A percentile compares a stretch with the other conserved stretches of the same genome.
These are phyloP conservation scores for Cladorrhinum samala DNA, from an alignment of 495 filamentous ascomycete species.

Conservation along the genomic window DNA sequence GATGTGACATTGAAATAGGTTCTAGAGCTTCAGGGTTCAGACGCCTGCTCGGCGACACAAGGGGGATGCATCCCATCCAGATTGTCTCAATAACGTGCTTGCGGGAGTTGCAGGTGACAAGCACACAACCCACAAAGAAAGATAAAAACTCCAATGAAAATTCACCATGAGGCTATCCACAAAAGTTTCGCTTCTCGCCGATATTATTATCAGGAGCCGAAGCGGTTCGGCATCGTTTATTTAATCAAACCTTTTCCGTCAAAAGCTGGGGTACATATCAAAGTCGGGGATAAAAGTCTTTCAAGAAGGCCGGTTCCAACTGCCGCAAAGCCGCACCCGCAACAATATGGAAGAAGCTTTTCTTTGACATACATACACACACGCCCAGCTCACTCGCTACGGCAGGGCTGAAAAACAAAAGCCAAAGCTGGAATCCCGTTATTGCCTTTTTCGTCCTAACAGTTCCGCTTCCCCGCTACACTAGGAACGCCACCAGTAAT, in stretches of 20 bases:
- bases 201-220: background rate
- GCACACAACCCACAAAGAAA: too few relatives aligned
- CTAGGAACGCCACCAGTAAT: background rate
- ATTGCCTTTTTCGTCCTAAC: background rate
- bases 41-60: background rate
- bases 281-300: background rate
- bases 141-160: too few relatives aligned
- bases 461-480: background rate
- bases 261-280: background rate
- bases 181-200: too few relatives aligned
- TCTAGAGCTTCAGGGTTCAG: background rate
- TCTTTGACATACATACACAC: background rate
- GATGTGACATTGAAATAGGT: background rate
- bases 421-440: background rate
- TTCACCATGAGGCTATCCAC: too few relatives aligned
- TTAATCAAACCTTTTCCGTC: background rate
- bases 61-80: background rate
- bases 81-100: background rate
- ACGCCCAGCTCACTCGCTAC: background rate
- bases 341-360: too few relatives aligned
- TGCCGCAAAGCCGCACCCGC: background rate
- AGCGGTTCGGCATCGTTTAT: background rate
- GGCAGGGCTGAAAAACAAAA: slow-evolving; percentile 1
- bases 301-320: background rate
- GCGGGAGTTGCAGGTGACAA: background rate